A percentile compares a stretch with the other conserved stretches of the same genome.
Conservation (phyloP, 2,329 filamentous ascomycete species). For the Calonectria leucothoes region DNA sequence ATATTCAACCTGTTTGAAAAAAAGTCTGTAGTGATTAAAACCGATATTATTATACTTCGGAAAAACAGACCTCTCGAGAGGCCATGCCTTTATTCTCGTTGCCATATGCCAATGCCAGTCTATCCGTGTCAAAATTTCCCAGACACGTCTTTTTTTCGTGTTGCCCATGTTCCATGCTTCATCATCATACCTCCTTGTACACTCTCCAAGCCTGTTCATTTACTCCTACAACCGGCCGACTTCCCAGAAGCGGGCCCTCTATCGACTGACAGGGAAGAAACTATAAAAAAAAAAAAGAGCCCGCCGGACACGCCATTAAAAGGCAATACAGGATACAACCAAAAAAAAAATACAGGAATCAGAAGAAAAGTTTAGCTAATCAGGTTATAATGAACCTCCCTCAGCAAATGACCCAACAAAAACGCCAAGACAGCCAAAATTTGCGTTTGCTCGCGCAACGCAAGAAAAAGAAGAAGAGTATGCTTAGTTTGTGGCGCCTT, state of each 20-base stretch:
- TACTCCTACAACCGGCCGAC: constrained; percentile 28
- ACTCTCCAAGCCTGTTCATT: constrained; percentile 24
- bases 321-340: constrained; percentile 12
- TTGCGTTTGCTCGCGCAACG: constrained; percentile 3
- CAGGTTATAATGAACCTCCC: background rate
- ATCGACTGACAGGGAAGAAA: constrained; percentile 15
- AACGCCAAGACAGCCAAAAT: background rate
- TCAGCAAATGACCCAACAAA: constrained; percentile 12
- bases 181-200: constrained; percentile 31
- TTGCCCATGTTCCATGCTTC: constrained; percentile 12
- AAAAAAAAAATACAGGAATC: constrained; percentile 22
- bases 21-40: background rate
- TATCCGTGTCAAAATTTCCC: constrained; percentile 24
- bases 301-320: background rate
- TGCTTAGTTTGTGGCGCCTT: constrained; percentile 23
- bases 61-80: constrained; percentile 22
- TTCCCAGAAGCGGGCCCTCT: constrained; percentile 29
- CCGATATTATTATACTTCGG: constrained; percentile 11
- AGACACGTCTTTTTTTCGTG: constrained; percentile 11
- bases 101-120: constrained; percentile 30
- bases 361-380: constrained; percentile 4
- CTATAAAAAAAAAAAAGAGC: background rate
- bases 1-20: background rate
- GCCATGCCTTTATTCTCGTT: constrained; percentile 20
- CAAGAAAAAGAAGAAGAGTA: background rate